Evolutionary conservation across 306 rosid species (phyloP), one percentile per base, ranked within the genome.

Genomic region (Lablab purpureus): DNA sequence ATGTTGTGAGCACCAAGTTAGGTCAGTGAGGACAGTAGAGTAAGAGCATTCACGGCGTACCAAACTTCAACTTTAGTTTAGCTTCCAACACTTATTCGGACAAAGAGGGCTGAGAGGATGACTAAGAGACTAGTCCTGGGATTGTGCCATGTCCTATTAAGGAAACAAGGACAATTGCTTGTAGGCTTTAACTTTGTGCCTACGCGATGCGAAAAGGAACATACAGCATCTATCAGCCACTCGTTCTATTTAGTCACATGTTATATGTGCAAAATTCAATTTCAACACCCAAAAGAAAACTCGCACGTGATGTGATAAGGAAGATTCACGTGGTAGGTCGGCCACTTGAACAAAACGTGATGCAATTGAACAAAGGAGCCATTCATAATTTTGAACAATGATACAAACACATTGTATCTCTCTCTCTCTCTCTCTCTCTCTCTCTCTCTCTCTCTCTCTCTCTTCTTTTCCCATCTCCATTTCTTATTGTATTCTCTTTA

Each of bases 211-310:
- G 25, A 50, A 68, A 60, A 73, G 67, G 54, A 77, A 67, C 40
- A 67, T 19, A 34, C 14, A 37, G 60, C 67, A 54, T 40, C 66
- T 77, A 8, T 67, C 41, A 74, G 71, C 87, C 90, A 50, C 81
- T 89, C 82, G 49, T 80, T 85, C 6, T 40, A 82, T 88, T 85
- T 49, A 17, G 45, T 68, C 97, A 92, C 97, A 70, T 88, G 83
- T 88, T 88, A 80, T 67, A 47, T 80, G 85, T 88, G 92, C 82
- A 21, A 6, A 19, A 56, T 52, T 50, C 52, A 17, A 34, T 55
- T 65, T 78, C 51, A 11, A 25, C 34, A 67, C 18, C 63, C 41
- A 10, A 49, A 71, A 3, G 62, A 49, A 49, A 86, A 83, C 59
- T 65, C 46, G 49, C 95, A 90, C 81, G 91, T 88, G 93, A 47